Evolutionary conservation across 2,329 filamentous ascomycete species (phyloP).

Genomic region (Pseudogymnoascus sp.): DNA sequence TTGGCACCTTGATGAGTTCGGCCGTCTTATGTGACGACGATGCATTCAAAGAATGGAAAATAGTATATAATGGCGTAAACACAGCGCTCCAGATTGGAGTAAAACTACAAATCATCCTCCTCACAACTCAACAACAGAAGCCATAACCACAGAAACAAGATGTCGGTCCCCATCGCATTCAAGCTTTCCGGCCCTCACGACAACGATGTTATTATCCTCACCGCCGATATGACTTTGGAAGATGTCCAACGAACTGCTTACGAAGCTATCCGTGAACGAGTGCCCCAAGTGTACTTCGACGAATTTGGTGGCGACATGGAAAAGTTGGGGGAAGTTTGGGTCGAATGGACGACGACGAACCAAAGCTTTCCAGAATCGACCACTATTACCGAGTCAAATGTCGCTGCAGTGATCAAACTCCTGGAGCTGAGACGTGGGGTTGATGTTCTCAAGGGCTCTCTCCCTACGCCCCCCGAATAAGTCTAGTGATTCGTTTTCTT

Average conservation of each 20-base stretch:
- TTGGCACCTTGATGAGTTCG: background rate
- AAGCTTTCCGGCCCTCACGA: background rate
- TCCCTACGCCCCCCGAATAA: background rate
- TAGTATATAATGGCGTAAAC: background rate
- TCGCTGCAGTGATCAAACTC: background rate
- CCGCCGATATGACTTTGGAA: background rate
- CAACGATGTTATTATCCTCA: background rate
- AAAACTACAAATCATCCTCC: background rate
- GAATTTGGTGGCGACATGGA: conserved; percentile 64
- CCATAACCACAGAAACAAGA: background rate
- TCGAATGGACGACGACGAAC: conserved; percentile 77
- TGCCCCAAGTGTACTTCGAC: background rate
- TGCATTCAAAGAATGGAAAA: background rate
- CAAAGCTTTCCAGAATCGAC: background rate
- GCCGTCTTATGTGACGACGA: background rate
- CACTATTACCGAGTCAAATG: background rate
- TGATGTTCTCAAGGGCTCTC: background rate
- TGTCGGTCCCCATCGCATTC: background rate
- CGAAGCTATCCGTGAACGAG: background rate
- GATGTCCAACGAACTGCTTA: background rate
- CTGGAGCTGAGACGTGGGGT: background rate
- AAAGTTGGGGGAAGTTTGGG: conserved; percentile 63
- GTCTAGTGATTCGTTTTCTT: background rate
- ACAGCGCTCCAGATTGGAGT: background rate
- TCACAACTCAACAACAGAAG: background rate